phyloP scores from a whole-genome alignment of 768 basidiomycete genomes.

The Rhodotorula graminis region DNA sequence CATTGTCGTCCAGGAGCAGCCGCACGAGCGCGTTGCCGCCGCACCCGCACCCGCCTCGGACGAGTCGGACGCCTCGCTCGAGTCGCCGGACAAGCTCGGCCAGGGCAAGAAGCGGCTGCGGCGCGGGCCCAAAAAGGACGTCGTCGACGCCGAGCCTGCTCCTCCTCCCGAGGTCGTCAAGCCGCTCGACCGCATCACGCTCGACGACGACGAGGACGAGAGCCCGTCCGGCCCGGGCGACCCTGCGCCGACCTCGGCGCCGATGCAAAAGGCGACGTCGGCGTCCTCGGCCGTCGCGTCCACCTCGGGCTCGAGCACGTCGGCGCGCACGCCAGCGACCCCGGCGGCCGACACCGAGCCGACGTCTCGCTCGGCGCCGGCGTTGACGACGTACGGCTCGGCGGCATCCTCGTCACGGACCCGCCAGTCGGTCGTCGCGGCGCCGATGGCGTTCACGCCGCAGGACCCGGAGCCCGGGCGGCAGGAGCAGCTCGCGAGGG shows the following conservation, averaged over 20 bases:
- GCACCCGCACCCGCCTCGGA: not conserved
- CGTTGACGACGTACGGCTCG: not conserved
- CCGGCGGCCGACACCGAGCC: not conserved
- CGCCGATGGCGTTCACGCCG: not conserved
- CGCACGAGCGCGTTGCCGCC: too few species aligned
- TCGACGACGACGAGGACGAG: not conserved
- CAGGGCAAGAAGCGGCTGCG: not conserved
- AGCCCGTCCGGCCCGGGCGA: not conserved
- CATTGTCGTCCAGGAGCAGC: not conserved
- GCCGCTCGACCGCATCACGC: not conserved
- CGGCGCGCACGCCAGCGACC: too few species aligned
- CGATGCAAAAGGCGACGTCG: not conserved
- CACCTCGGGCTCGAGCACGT: not conserved
- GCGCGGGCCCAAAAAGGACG: not conserved
- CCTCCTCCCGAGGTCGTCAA: not conserved
- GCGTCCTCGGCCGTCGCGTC: not conserved
- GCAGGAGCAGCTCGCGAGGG: not conserved
- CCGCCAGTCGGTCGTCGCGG: not conserved
- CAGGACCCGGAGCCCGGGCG: not conserved
- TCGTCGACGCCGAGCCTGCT: too few species aligned
- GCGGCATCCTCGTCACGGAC: too few species aligned
- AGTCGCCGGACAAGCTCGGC: not conserved
- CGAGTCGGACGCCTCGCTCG: constrained; percentile 2
- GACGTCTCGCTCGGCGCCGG: too few species aligned
- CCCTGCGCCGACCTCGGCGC: not conserved